Evolutionary conservation across 2,329 filamentous ascomycete species (phyloP), one percentile per base, ranked within the genome.

Genomic region (Colletotrichum tropicale): DNA sequence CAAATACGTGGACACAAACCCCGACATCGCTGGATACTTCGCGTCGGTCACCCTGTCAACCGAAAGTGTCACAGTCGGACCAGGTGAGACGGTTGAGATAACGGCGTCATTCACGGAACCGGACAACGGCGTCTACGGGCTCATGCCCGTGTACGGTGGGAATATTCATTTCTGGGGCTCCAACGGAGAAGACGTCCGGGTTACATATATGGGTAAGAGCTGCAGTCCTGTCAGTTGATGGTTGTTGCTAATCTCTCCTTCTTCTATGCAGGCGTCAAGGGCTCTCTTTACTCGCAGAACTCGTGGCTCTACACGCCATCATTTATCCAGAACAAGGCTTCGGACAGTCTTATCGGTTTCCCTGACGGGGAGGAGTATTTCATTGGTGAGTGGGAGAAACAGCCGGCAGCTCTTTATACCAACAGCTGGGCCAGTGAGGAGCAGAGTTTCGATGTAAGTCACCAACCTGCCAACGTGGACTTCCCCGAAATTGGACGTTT

Each of bases 401-500:
- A 58, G 55, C 55, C 61, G 28, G n/a, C 48, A 79, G 32, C 5
- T 74, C 7, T 75, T 79, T 74, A 68, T 77, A 6, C 43, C 81
- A 48, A 48, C 38, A 48, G 38, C 8, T 68, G 70, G 0, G 91
- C 88, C 83, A 85, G 88, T 58, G 89, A 89, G 12, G 81, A 82
- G 64, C 80, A 91, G 6, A 73, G 71, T 21, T 65, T 73, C 24
- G 71, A 73, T 34, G 71, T 73, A 32, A 72, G 70, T 58, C 24
- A 28, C 0, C 8, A 0, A 26, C 10, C 1, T 34, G 28, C 52
- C 8, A 15, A 0, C 9, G 4, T 15, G 8, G n/a, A n/a, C 0
- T n/a, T 1, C 24, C 55, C 0, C 18, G 1, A n/a, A 12, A 43
- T 9, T 15, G 55, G 6, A 26, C 30, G n/a, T 1, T 52, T 12